Conservation (phyloP, 163 green algal genomes). For the Chlamydomonas reinhardtii region DNA sequence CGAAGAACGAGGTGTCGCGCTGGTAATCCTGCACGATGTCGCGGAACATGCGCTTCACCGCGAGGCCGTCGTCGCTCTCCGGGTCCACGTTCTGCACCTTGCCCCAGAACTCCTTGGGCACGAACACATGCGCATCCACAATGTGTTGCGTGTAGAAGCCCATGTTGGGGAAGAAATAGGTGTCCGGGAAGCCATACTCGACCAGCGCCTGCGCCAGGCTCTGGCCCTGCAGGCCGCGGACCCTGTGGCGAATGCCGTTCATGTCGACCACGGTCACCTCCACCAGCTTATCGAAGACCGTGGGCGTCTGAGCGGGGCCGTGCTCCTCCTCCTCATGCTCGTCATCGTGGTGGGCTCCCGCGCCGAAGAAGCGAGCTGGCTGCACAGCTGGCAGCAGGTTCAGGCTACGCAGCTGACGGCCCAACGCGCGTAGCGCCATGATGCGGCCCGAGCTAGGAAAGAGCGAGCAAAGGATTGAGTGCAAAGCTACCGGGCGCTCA, state of each 20-base stretch:
- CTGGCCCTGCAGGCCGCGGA: slow-evolving; percentile 58
- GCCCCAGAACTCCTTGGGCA: slow-evolving; percentile 61
- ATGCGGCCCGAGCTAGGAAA: neutral
- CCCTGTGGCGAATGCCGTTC: slow-evolving; percentile 60
- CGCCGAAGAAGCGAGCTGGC: slow-evolving; percentile 23
- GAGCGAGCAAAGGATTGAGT: neutral
- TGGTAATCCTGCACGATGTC: slow-evolving; percentile 67
- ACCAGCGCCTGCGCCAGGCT: slow-evolving; percentile 56
- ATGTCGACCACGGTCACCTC: slow-evolving; percentile 70
- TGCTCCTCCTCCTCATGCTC: slow-evolving; percentile 54
- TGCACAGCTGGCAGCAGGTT: slow-evolving; percentile 27
- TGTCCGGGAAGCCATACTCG: slow-evolving; percentile 62
- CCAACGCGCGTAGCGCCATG: slow-evolving; percentile 38
- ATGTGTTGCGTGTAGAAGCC: slow-evolving; percentile 68
- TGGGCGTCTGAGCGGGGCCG: slow-evolving; percentile 53
- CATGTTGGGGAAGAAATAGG: slow-evolving; percentile 70
- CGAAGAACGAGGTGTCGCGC: slow-evolving; percentile 62
- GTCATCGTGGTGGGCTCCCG: slow-evolving; percentile 36
- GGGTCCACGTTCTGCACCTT: slow-evolving; percentile 58
- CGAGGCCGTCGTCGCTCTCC: slow-evolving; percentile 51
- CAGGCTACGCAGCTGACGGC: slow-evolving; percentile 38
- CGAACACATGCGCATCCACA: slow-evolving; percentile 59
- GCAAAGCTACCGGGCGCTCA: neutral
- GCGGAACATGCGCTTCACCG: slow-evolving; percentile 66
- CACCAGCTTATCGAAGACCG: slow-evolving; percentile 73